Base-by-base conservation (phyloP, 116 monocot species). In the Papilionanthe hybrid region DNA sequence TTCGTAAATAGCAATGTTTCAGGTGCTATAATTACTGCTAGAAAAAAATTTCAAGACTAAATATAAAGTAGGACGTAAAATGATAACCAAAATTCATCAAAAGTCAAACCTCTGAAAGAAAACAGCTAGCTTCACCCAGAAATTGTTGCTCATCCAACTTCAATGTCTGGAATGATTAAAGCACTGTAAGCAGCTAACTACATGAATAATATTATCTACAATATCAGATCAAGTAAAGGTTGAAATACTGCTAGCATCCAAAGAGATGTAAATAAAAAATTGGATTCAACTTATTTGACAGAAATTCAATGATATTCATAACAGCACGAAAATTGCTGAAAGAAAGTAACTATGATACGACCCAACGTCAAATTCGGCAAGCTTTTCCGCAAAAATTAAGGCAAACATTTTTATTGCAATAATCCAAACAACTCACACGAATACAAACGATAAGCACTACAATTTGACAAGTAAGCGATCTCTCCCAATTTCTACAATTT, bases 131-230 rank as follows among this genome's bases (percentile, higher is more conserved):
- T 90, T 98, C 88, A 65, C 97, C 97, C 80, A 98, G 94, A 91
- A 92, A 92, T 87, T 98, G 88, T 50, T 98, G 97, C 79, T 94
- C 97, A 73, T 94, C 92, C 79, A 98, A 58, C 82, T 88, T 94
- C 81, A 98, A 83, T 81, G 78, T 89, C 97, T 97, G 88, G 55
- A 84, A 50, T 49, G 45, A 75, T 75, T 2, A 11, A 75, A 23
- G n/a, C 7, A 22, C 44, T 25, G 8, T 65, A 25, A 65, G 65
- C 1, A 65, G 10, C 37, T 17, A 69, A 69, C 32, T 37, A 30
- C 69, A 69, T 30, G 0, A 68, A 5, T 37, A 69, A 30, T 37
- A 69, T 13, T 30, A 69, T 69, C 37, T 30, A 69, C 25, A 37
- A 69, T 32, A 69, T 69, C 32, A 69, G 17, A 5, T 69, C 15